Evolutionary conservation across 257 asterid species (phyloP).

Genomic region (Rhazya stricta): DNA sequence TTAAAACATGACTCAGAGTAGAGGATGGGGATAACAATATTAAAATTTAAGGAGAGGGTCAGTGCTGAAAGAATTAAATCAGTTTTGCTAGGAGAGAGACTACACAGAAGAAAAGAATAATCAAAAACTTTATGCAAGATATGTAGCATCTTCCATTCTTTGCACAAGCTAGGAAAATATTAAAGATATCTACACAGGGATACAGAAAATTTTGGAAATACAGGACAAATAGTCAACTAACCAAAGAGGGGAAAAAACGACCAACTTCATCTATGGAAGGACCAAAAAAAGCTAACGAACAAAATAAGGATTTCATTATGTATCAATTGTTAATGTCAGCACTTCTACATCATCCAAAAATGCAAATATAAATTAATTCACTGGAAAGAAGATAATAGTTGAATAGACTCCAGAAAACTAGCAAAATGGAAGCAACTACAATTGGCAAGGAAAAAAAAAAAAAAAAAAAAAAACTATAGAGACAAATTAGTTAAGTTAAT

Average conservation of each 20-base stretch:
- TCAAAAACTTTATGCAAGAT: no score
- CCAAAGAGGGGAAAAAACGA: neutral
- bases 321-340: neutral
- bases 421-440: neutral
- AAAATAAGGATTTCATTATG: neutral
- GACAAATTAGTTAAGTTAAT: neutral
- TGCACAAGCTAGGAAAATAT: neutral
- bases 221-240: neutral
- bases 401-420: neutral
- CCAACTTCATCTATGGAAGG: neutral
- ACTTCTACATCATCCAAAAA: neutral
- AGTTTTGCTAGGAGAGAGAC: neutral
- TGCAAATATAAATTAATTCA: neutral
- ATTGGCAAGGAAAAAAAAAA: neutral
- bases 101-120: neutral
- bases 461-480: no score
- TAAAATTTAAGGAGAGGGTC: neutral
- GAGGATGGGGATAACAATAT: neutral
- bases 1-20: neutral
- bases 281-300: neutral
- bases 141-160: neutral
- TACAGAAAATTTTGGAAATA: neutral
- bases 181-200: neutral
- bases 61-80: no score
- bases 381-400: neutral